Base-by-base conservation (phyloP, 306 rosid species). In the Vicia faba region DNA sequence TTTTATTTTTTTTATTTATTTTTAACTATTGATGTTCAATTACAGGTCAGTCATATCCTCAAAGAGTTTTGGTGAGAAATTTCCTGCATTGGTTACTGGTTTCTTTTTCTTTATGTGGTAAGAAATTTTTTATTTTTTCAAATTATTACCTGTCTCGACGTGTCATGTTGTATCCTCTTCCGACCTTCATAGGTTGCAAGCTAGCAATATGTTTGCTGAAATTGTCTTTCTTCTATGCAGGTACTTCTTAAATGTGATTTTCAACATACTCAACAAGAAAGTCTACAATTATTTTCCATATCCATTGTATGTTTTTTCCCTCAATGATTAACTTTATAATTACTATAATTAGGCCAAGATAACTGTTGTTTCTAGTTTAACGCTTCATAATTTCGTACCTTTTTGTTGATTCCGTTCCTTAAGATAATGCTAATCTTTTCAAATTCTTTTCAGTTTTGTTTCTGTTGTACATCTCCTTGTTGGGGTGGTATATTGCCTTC, bases 31-130 rank as follows among this genome's bases (percentile, higher is more conserved):
- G 48, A 60, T 60, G 25, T 36, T 29, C 5, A 60, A 16, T 38
- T 61, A 61, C 48, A 61, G 66, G 66, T 35, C 66, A 10, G 66
- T 36, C 8, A 5, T 36, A 60, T 18, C 66, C 46, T 60, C 66
- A 36, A 60, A 60, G 66, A 60, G 48, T 60, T 18, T 61, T 18
- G 66, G 66, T 18, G 66, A 61, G 16, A 61, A 11, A 61, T 60
- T 60, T 60, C 66, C 66, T 60, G 66, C 46, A 60, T 60, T 60
- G 46, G 48, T 60, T 36, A 60, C 66, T 60, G 66, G 66, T 60
- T 60, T 60, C 66, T 60, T 60, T 60, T 60, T 60, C 66, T 60
- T 60, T 60, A 60, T 60, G 48, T 60, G 66, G 66, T 60, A 60
- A 60, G 48, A 16, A 35, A 10, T 35, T 5, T 1, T 35, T 15